A percentile compares a stretch with the other conserved stretches of the same genome.
Conservation (phyloP, 352 stramenopile genomes). For the Peronosclerospora sorghi region DNA sequence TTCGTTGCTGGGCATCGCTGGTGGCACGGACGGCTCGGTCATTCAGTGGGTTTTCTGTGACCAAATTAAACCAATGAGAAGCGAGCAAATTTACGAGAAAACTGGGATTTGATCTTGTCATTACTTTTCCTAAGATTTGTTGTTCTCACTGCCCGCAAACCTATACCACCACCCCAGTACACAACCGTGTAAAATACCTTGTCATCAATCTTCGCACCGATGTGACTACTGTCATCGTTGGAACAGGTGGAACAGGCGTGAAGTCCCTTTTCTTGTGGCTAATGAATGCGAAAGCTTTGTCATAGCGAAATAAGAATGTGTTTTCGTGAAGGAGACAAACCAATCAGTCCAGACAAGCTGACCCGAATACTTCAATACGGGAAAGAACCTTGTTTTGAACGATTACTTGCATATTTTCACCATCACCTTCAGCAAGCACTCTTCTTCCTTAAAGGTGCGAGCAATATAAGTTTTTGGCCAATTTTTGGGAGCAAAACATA, state of each 20-base stretch:
- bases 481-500: too few species aligned
- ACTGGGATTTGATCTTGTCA: too few species aligned
- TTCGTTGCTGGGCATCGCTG: constrained; percentile 17
- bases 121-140: constrained; percentile 30
- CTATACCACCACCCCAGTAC: constrained; percentile 42
- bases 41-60: neutral
- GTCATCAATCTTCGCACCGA: constrained; percentile 19
- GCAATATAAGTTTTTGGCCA: too few species aligned
- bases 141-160: constrained; percentile 30
- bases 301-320: constrained; percentile 32
- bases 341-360: constrained; percentile 9
- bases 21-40: constrained; percentile 8
- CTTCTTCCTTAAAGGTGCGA: too few species aligned
- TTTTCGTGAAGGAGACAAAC: constrained; percentile 9
- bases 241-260: constrained; percentile 14
- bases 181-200: constrained; percentile 56
- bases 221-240: constrained; percentile 8
- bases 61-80: neutral
- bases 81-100: too few species aligned
- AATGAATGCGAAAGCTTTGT: constrained; percentile 52
- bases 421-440: too few species aligned
- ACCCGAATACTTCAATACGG: too few species aligned
- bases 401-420: too few species aligned
- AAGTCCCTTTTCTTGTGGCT: constrained; percentile 9
- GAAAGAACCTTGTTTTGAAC: too few species aligned